Evolutionary conservation across 2,329 filamentous ascomycete genomes (phyloP), one percentile per base, ranked within the genome.

Genomic region (Elsinoe fawcettii): DNA sequence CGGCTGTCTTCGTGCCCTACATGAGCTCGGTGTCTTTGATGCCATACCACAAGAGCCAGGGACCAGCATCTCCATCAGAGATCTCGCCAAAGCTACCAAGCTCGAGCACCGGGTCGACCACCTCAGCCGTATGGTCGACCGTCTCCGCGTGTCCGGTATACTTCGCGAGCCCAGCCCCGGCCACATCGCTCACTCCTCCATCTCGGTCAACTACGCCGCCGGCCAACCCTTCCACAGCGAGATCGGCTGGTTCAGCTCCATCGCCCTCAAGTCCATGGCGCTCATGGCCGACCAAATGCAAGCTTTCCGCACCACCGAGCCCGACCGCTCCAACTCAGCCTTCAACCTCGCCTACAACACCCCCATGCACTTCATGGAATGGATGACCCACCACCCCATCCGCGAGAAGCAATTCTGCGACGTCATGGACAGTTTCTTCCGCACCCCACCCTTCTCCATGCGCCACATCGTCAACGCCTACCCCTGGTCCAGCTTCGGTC

Each of bases 381-480:
- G 53, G 53, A 43, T 55, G 36, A 55, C 36, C 7, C 23, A 43
- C 36, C 14, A 55, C 20, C 53, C 53, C n/a, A 20, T 55, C 14
- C 53, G 39, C 36, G 53, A 55, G 25, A 55, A 55, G 23, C 53
- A 43, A 34, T 55, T 55, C 53, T 43, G 53, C 36, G 53, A 55
- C 27, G 36, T 55, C 6, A 55, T 55, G 53, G 53, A 55, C 36
- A 43, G 32, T n/a, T 55, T 43, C 36, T 55, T 55, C 53, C 36
- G 53, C 27, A 43, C 36, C 12, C 53, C 53, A 3, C 36, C 53
- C 53, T 55, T 55, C 25, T 43, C 36, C 39, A 46, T 55, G 27
- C 22, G 39, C 2, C 53, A 55, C 39, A 46, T 55, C 37, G 53
- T 55, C 25, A 18, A n/a, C 5, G 53, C 36, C 53, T 55, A 55